Conservation (phyloP, 768 basidiomycete genomes). For the Boletellus ananiceps region DNA sequence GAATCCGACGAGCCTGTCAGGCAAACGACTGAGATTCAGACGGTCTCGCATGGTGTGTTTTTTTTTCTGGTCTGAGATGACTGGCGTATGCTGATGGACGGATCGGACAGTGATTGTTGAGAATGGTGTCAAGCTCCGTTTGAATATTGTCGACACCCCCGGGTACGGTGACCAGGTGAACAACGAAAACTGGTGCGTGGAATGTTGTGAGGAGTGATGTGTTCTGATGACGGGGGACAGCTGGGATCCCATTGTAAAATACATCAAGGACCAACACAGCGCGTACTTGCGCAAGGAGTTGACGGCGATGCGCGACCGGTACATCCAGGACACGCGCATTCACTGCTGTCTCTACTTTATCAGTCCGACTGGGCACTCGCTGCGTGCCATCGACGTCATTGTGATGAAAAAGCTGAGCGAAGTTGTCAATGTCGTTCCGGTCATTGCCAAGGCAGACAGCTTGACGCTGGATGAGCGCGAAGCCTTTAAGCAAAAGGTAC, state of each 20-base stretch:
- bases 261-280: constrained; percentile 99
- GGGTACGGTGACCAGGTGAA: constrained; percentile 98
- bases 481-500: constrained; percentile 86
- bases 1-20: constrained; percentile 84
- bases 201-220: background rate
- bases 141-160: constrained; percentile 99
- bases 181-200: constrained; percentile 90
- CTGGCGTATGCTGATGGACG: constrained; percentile 9
- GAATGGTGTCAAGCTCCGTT: constrained; percentile 88
- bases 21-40: constrained; percentile 96
- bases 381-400: constrained; percentile 94
- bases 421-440: constrained; percentile 99
- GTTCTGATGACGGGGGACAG: constrained; percentile 36
- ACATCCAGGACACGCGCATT: constrained; percentile 97
- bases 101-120: constrained; percentile 77
- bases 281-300: constrained; percentile 98
- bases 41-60: constrained; percentile 83
- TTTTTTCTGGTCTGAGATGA: background rate
- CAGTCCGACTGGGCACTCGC: constrained; percentile 95
- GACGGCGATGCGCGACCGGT: constrained; percentile 96
- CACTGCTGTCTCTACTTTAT: constrained; percentile 99
- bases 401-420: constrained; percentile 99
- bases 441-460: constrained; percentile 95
- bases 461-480: constrained; percentile 92
- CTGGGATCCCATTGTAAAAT: constrained; percentile 99